phyloP scores from a whole-genome alignment of 2,329 filamentous ascomycete genomes.

The Colletotrichum sp. region DNA sequence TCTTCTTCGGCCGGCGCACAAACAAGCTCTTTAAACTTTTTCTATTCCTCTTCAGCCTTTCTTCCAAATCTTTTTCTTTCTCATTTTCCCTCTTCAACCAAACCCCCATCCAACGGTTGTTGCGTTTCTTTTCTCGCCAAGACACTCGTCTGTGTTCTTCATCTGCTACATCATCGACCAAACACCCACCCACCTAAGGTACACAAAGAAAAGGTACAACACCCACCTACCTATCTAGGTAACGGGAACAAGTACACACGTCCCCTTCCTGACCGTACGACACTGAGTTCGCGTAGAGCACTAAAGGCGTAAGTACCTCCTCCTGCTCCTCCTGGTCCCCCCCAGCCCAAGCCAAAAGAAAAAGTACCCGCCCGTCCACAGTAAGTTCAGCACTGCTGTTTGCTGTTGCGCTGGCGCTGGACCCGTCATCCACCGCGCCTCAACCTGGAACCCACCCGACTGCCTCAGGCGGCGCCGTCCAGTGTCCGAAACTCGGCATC shows the following conservation, averaged over 20 bases:
- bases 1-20: conserved; percentile 4
- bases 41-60: not conserved
- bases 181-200: not conserved
- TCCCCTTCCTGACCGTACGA: not conserved
- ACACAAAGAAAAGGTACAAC: not conserved
- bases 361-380: not conserved
- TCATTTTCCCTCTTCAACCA: not conserved
- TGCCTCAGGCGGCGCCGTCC: not conserved
- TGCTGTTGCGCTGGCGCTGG: not conserved
- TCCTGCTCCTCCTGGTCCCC: not conserved
- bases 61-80: not conserved
- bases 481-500: conserved; percentile 16
- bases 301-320: not conserved
- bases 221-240: not conserved
- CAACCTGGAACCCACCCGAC: not conserved
- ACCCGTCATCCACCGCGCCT: not conserved
- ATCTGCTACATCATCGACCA: not conserved
- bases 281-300: not conserved
- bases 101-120: not conserved
- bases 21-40: not conserved
- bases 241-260: not conserved
- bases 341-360: not conserved
- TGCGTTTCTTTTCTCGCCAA: not conserved
- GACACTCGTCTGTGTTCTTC: not conserved
- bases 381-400: not conserved